These are phyloP conservation scores for Viridothelium virens DNA, from an alignment of 495 filamentous ascomycete genomes.

Conservation along the genomic window DNA sequence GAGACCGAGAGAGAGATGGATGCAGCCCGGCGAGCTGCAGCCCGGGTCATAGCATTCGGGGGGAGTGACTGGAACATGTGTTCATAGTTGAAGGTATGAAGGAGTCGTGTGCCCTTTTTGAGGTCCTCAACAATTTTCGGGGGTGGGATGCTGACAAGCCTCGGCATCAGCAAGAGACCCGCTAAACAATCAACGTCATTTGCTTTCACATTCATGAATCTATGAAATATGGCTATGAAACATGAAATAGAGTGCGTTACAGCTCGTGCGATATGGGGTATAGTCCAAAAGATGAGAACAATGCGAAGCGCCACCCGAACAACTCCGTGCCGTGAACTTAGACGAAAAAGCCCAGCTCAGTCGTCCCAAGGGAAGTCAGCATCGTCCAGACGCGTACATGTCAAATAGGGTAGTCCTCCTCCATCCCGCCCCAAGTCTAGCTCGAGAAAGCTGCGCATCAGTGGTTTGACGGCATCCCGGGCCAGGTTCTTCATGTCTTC, in stretches of 20 bases:
- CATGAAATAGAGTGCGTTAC: background rate
- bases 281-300: background rate
- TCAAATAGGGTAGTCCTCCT: conserved; percentile 60
- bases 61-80: background rate
- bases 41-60: background rate
- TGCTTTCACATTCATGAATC: background rate
- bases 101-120: conserved; percentile 1
- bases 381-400: conserved; percentile 69
- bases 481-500: conserved; percentile 81
- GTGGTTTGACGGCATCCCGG: conserved; percentile 69
- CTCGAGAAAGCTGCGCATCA: conserved; percentile 78
- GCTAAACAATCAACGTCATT: background rate
- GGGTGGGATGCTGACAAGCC: conserved; percentile 6
- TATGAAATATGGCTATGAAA: background rate
- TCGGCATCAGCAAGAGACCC: conserved; percentile 4
- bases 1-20: background rate
- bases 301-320: background rate
- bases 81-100: background rate
- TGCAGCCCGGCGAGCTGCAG: background rate
- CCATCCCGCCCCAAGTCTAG: conserved; percentile 52
- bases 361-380: conserved; percentile 71
- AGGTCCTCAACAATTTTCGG: conserved; percentile 6
- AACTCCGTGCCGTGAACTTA: background rate
- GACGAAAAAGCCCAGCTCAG: conserved; percentile 6
- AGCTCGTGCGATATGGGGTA: conserved; percentile 10